Conservation (phyloP, 306 rosid species). For the Lablab purpureus region DNA sequence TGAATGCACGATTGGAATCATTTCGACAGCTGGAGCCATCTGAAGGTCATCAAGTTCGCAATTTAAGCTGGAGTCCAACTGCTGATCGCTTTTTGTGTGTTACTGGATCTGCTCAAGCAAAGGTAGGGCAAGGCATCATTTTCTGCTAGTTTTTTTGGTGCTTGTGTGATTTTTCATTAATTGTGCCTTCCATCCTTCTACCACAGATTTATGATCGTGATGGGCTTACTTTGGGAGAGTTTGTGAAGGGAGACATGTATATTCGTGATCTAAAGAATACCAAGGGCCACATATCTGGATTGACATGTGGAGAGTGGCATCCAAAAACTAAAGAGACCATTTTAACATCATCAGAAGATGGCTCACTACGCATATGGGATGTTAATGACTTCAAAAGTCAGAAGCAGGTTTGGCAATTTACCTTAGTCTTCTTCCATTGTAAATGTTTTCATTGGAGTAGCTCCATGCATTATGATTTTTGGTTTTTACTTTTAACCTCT, state of each 20-base stretch:
- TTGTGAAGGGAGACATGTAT: slow-evolving; percentile 95
- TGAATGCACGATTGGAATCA: slow-evolving; percentile 86
- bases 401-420: slow-evolving; percentile 70
- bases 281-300: slow-evolving; percentile 93
- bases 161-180: slow-evolving; percentile 5
- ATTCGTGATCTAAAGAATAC: slow-evolving; percentile 95
- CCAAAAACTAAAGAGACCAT: slow-evolving; percentile 84
- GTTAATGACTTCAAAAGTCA: slow-evolving; percentile 94
- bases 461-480: slow-evolving; percentile 30
- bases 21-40: slow-evolving; percentile 92
- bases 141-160: slow-evolving; percentile 13
- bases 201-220: slow-evolving; percentile 95
- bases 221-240: slow-evolving; percentile 95
- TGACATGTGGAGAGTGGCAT: slow-evolving; percentile 98
- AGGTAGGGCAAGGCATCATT: slow-evolving; percentile 53
- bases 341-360: slow-evolving; percentile 95
- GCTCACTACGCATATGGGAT: slow-evolving; percentile 95
- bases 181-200: background rate
- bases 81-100: slow-evolving; percentile 91
- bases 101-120: slow-evolving; percentile 96
- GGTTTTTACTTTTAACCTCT: background rate
- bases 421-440: slow-evolving; percentile 17
- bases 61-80: slow-evolving; percentile 93
- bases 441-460: slow-evolving; percentile 13
- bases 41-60: slow-evolving; percentile 97